Conservation (phyloP, 2,329 filamentous ascomycete genomes). For the Macroventuria anomochaeta region DNA sequence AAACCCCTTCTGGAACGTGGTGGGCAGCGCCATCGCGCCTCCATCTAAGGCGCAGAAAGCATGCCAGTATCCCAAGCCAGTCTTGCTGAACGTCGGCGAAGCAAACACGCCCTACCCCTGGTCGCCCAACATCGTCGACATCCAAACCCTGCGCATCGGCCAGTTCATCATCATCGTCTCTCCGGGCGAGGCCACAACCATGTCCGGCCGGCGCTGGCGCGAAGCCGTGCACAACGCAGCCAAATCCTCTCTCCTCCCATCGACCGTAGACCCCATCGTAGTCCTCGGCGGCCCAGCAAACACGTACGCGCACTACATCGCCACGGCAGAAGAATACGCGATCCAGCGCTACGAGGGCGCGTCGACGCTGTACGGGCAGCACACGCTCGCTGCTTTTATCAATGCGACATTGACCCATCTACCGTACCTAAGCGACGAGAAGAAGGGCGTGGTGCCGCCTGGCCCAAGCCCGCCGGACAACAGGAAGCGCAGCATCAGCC, state of each 20-base stretch:
- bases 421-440: conserved; percentile 63
- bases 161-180: conserved; percentile 84
- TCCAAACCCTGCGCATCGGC: conserved; percentile 84
- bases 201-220: conserved; percentile 91
- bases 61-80: conserved; percentile 83
- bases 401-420: conserved; percentile 80
- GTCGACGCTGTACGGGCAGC: conserved; percentile 83
- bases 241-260: conserved; percentile 21
- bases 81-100: conserved; percentile 87
- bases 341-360: conserved; percentile 95
- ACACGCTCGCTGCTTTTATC: conserved; percentile 85
- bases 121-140: conserved; percentile 89
- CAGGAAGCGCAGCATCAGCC: conserved; percentile 73
- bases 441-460: conserved; percentile 42
- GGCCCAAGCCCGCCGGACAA: conserved; percentile 80
- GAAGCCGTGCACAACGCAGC: conserved; percentile 43
- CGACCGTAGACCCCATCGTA: conserved; percentile 59
- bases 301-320: conserved; percentile 83
- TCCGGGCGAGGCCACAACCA: conserved; percentile 88
- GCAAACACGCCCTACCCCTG: conserved; percentile 80
- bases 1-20: conserved; percentile 81
- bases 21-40: conserved; percentile 73
- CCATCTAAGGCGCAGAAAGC: conserved; percentile 72
- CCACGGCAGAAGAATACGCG: conserved; percentile 79
- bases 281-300: conserved; percentile 90